Evolutionary conservation across 306 rosid genomes (phyloP).

Genomic region (Lagenaria siceraria): DNA sequence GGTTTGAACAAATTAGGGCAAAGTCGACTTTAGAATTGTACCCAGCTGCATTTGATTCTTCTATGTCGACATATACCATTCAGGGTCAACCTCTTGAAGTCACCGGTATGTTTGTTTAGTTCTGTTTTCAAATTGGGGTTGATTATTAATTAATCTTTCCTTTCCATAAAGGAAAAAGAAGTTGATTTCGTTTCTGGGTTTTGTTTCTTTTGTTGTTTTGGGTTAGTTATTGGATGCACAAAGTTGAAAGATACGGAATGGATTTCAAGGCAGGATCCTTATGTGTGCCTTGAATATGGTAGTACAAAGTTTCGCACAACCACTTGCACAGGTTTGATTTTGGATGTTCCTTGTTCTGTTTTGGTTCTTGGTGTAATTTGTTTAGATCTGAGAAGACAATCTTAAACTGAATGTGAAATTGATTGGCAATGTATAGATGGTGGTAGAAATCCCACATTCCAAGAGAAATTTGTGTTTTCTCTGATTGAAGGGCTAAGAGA

Average conservation of each 20-base stretch:
- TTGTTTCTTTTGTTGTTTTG: neutral
- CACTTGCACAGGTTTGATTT: conserved; percentile 55
- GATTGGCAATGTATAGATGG: conserved; percentile 38
- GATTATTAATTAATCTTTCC: neutral
- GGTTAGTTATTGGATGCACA: conserved; percentile 52
- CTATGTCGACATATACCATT: conserved; percentile 47
- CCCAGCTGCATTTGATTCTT: neutral
- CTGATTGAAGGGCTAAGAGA: conserved; percentile 79
- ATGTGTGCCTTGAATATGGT: conserved; percentile 68
- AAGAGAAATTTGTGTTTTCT: conserved; percentile 57
- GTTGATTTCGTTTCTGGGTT: conserved; percentile 1
- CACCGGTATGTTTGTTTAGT: conserved; percentile 33
- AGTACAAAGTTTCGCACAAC: conserved; percentile 51
- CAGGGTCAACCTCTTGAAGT: conserved; percentile 67
- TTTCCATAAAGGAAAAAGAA: neutral
- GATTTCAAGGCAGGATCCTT: conserved; percentile 85
- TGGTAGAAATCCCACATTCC: conserved; percentile 53
- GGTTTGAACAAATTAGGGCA: neutral
- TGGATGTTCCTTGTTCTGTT: neutral
- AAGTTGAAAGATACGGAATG: conserved; percentile 81
- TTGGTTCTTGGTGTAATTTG: neutral
- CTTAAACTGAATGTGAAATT: conserved; percentile 1
- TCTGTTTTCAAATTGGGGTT: neutral
- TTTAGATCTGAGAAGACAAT: conserved; percentile 4
- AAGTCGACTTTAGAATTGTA: neutral